Conservation (phyloP, 1,139 yeast species). For the Groenewaldozyma auringiensis region DNA sequence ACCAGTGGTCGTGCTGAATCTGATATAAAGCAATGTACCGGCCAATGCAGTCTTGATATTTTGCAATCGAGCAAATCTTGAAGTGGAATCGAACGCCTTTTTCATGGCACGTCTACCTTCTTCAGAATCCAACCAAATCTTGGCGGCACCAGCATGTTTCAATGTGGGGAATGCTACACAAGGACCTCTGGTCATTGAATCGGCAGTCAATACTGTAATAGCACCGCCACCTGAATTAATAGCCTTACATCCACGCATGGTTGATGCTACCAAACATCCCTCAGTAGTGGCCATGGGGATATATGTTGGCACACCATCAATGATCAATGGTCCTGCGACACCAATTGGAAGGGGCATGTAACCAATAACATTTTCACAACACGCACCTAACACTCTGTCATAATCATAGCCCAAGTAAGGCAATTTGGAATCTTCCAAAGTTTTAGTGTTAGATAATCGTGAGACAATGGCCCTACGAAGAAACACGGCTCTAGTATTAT, state of each 20-base stretch:
- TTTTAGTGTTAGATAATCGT: slow-evolving; percentile 71
- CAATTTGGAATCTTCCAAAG: slow-evolving; percentile 58
- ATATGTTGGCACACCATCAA: slow-evolving; percentile 80
- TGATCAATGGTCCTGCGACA: slow-evolving; percentile 91
- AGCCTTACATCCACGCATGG: slow-evolving; percentile 99
- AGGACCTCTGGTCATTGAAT: slow-evolving; percentile 99
- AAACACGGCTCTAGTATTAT: slow-evolving; percentile 83
- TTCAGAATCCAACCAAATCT: slow-evolving; percentile 90
- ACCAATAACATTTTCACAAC: slow-evolving; percentile 98
- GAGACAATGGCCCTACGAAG: slow-evolving; percentile 92
- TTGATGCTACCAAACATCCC: slow-evolving; percentile 96
- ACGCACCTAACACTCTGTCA: slow-evolving; percentile 94
- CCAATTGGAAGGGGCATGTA: slow-evolving; percentile 95
- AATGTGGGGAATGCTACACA: slow-evolving; percentile 83
- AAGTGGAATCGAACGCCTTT: slow-evolving; percentile 91
- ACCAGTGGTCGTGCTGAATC: slow-evolving; percentile 96
- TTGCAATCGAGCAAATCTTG: slow-evolving; percentile 92
- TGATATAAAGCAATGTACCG: slow-evolving; percentile 79
- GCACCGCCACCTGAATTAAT: slow-evolving; percentile 97
- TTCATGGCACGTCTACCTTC: slow-evolving; percentile 81
- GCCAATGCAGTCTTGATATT: slow-evolving; percentile 90
- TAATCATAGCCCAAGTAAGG: slow-evolving; percentile 85
- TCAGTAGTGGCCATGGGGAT: slow-evolving; percentile 99
- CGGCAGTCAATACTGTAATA: slow-evolving; percentile 81
- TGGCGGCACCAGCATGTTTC: slow-evolving; percentile 87